phyloP scores from a whole-genome alignment of 306 rosid species.

The Corylus avellana region DNA sequence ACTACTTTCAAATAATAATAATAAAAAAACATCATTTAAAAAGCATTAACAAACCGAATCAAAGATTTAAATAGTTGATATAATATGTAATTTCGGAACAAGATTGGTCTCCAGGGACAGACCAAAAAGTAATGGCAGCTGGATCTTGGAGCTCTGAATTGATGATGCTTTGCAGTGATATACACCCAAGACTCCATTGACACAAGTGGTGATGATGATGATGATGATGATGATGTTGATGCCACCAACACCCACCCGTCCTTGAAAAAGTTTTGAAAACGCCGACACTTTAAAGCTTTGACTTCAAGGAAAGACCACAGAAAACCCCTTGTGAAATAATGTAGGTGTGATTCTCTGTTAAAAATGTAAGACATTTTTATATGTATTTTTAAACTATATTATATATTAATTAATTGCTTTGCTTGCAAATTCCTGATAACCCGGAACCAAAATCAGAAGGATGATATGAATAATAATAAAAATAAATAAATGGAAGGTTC shows the following conservation, averaged over 20 bases:
- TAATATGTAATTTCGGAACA: too few species aligned
- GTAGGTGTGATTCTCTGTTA: too few species aligned
- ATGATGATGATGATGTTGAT: not conserved
- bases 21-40: too few species aligned
- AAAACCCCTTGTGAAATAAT: not conserved
- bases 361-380: too few species aligned
- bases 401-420: not conserved
- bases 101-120: not conserved
- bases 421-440: not conserved
- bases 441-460: not conserved
- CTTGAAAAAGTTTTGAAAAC: not conserved
- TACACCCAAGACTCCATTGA: conserved; percentile 10
- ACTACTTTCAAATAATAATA: too few species aligned
- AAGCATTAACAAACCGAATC: too few species aligned
- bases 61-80: too few species aligned
- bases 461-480: not conserved
- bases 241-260: not conserved
- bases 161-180: conserved; percentile 1
- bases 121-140: not conserved
- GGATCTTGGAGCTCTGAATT: not conserved
- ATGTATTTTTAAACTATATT: too few species aligned
- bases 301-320: not conserved
- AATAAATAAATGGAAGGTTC: not conserved
- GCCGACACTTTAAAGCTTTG: not conserved
- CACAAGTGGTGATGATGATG: not conserved